Evolutionary conservation across 306 rosid genomes (phyloP), one percentile per base, ranked within the genome.

Genomic region (Arachis hypogaea): DNA sequence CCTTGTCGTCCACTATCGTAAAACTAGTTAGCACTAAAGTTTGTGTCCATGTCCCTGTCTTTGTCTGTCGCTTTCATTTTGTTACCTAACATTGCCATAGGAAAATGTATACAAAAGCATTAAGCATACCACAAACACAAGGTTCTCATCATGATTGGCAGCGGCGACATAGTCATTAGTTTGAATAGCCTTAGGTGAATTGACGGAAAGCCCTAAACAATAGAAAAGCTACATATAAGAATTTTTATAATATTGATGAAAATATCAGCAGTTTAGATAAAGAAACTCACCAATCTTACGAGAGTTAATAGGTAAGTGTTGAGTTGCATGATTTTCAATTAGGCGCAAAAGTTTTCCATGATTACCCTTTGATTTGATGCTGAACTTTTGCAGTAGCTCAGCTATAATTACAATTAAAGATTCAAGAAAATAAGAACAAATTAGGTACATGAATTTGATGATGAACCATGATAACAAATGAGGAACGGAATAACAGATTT

Each of bases 101-200:
- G 49, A 46, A 67, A 75, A 66, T 46, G 67, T 9, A 40, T 42
- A 59, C 36, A 49, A 68, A 76, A 69, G 56, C 6, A 43, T 18
- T 18, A 67, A 58, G 61, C 74, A 14, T 58, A 75, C 79, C 73
- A 66, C 73, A 2, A 76, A 67, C 16, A 67, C 69, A 68, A 68
- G 74, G 63, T 60, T 68, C 56, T 68, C 62, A 50, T 59, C 43
- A 40, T 29, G 11, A 16, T 59, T 22, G 59, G 63, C 5, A 49
- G 61, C 63, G 50, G 2, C 43, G 12, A 68, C 9, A 10, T 44
- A 68, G 59, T 58, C 62, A 42, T 60, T 76, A 58, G 66, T 0
- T 58, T 67, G 52, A 14, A 58, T 68, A 9, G 68, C 29, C 72
- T 76, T 47, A 0, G 33, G 16, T 0, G 74, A 76, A 59, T 74